These are phyloP conservation scores for Gossypium trilobum DNA, from an alignment of 441 rosid species.

Conservation along the genomic window DNA sequence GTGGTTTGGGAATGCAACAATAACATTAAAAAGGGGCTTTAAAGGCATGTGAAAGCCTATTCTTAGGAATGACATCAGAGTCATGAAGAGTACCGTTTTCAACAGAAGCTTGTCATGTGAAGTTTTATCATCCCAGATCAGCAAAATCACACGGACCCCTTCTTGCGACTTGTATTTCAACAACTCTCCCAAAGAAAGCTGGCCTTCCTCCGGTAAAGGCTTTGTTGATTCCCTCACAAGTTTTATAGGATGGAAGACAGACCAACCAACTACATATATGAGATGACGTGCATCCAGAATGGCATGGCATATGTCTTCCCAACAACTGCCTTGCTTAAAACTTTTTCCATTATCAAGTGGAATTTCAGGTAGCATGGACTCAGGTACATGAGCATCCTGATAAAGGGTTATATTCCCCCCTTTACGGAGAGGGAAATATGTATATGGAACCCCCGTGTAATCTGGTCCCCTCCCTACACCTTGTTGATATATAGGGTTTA, in stretches of 20 bases:
- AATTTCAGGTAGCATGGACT: conserved; percentile 44
- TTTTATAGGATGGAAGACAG: conserved; percentile 51
- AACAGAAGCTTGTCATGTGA: conserved; percentile 55
- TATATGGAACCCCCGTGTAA: conserved; percentile 49
- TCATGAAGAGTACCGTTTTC: conserved; percentile 41
- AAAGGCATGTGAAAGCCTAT: neutral
- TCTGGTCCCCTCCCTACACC: conserved; percentile 64
- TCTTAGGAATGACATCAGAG: neutral
- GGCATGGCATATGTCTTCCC: conserved; percentile 78
- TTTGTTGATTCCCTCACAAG: conserved; percentile 55
- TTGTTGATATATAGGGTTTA: conserved; percentile 34
- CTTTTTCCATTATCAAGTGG: conserved; percentile 47
- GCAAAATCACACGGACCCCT: conserved; percentile 66
- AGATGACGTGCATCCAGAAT: conserved; percentile 64
- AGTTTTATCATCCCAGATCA: conserved; percentile 81
- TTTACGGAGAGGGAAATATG: conserved; percentile 60
- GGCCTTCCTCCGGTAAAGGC: conserved; percentile 43
- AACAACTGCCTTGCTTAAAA: conserved; percentile 51
- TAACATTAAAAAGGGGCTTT: neutral
- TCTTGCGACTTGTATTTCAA: conserved; percentile 63
- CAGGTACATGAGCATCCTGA: conserved; percentile 76
- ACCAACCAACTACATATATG: conserved; percentile 70
- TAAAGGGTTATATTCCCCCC: conserved; percentile 60
- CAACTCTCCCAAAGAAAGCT: conserved; percentile 62
- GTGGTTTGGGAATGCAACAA: neutral